Percentiles rank a stretch among this genome's conserved stretches.
Evolutionary conservation across 768 basidiomycete species (phyloP).

Genomic region (Podaxis rugospora): DNA sequence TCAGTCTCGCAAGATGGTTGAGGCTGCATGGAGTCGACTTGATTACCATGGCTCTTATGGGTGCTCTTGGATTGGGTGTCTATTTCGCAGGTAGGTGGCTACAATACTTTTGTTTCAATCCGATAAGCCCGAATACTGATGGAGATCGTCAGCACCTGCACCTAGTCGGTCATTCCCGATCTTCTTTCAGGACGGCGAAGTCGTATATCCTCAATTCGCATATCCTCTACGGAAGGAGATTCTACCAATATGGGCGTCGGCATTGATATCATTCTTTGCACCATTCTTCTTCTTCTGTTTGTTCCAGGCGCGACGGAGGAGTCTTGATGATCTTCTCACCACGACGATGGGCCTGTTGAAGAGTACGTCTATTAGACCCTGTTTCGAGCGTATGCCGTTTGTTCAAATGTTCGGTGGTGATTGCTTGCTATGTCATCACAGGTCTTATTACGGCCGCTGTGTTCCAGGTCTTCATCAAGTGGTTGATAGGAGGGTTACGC

Average conservation of each 20-base stretch:
- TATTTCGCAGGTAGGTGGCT: slow-evolving; percentile 40
- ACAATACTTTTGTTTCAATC: neutral
- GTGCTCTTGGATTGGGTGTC: slow-evolving; percentile 48
- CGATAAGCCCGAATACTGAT: neutral
- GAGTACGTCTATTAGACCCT: slow-evolving; percentile 33
- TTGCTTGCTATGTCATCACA: slow-evolving; percentile 3
- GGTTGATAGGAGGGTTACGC: slow-evolving; percentile 45
- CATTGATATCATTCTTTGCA: slow-evolving; percentile 47
- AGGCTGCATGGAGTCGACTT: slow-evolving; percentile 47
- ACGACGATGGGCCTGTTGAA: slow-evolving; percentile 52
- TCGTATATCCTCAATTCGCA: slow-evolving; percentile 51
- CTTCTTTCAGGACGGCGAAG: slow-evolving; percentile 39
- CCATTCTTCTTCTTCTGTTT: slow-evolving; percentile 52
- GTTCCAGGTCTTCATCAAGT: slow-evolving; percentile 50
- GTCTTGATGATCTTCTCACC: slow-evolving; percentile 40
- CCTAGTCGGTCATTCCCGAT: slow-evolving; percentile 40
- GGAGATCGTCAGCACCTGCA: slow-evolving; percentile 30
- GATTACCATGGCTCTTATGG: slow-evolving; percentile 54
- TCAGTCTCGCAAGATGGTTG: slow-evolving; percentile 35
- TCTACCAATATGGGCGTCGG: slow-evolving; percentile 49
- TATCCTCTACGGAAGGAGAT: slow-evolving; percentile 48
- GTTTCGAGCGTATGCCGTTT: neutral
- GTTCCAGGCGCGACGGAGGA: slow-evolving; percentile 49
- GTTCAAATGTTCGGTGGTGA: neutral
- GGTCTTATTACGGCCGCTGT: slow-evolving; percentile 27